phyloP scores from a whole-genome alignment of 805 yeast species.

The Saturnispora kantuleensis region DNA sequence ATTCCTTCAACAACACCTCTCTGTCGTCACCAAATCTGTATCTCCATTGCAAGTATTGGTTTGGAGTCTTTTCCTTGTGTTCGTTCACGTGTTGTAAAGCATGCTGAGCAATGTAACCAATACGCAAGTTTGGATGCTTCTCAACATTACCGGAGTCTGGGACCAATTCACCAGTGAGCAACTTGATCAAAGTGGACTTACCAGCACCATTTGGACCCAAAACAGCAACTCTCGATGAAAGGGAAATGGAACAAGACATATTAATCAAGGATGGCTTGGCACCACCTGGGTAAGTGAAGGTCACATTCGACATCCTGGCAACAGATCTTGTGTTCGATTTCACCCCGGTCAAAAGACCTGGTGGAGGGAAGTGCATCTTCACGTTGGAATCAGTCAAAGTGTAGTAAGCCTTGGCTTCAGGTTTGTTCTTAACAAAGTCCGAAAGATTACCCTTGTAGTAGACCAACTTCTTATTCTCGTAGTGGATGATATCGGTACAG shows the following conservation, averaged over 20 bases:
- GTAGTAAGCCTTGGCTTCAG: slow-evolving; percentile 94
- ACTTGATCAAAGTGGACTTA: slow-evolving; percentile 88
- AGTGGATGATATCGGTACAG: slow-evolving; percentile 94
- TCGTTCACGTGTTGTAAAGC: slow-evolving; percentile 95
- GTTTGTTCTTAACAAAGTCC: slow-evolving; percentile 81
- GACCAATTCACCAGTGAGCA: slow-evolving; percentile 83
- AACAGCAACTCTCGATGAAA: slow-evolving; percentile 95
- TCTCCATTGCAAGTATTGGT: slow-evolving; percentile 97
- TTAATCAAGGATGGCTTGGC: slow-evolving; percentile 67
- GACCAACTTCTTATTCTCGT: slow-evolving; percentile 88
- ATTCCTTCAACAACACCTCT: slow-evolving; percentile 88
- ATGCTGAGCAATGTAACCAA: slow-evolving; percentile 97
- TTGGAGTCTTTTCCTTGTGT: slow-evolving; percentile 96
- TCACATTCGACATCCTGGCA: slow-evolving; percentile 59
- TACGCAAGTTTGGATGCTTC: slow-evolving; percentile 96
- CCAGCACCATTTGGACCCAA: slow-evolving; percentile 99
- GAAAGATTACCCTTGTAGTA: slow-evolving; percentile 95
- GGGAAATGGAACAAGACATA: slow-evolving; percentile 83
- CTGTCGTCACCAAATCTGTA: slow-evolving; percentile 97
- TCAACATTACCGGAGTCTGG: slow-evolving; percentile 87
- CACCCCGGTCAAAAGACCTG: slow-evolving; percentile 96
- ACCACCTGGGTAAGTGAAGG: slow-evolving; percentile 86
- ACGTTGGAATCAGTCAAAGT: slow-evolving; percentile 88
- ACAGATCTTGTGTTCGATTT: slow-evolving; percentile 91
- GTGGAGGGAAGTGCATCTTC: slow-evolving; percentile 97